These are phyloP conservation scores for Rhamnella rubrinervis DNA, from an alignment of 331 rosid genomes.

Conservation along the genomic window DNA sequence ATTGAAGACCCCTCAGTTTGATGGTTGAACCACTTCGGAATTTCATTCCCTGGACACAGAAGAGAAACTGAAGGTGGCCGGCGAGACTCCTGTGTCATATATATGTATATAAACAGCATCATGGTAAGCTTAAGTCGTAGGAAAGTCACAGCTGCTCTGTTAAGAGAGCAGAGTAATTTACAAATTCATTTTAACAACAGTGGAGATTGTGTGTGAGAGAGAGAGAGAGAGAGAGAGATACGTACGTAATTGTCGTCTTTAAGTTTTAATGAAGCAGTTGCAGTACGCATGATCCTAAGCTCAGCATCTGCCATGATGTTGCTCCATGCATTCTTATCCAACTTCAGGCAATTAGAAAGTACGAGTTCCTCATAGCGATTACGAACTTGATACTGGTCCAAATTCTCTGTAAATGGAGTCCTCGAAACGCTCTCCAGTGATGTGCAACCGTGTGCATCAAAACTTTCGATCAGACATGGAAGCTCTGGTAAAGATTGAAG, in stretches of 20 bases:
- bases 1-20: slow-evolving; percentile 10
- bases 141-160: background rate
- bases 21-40: slow-evolving; percentile 4
- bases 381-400: background rate
- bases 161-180: no score
- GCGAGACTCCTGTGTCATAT: background rate
- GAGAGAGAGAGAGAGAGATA: background rate
- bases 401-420: background rate
- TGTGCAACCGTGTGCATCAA: slow-evolving; percentile 30
- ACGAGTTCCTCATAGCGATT: background rate
- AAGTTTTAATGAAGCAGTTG: background rate
- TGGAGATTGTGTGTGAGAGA: background rate
- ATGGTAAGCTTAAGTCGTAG: background rate
- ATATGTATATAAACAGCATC: background rate
- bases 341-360: slow-evolving; percentile 2
- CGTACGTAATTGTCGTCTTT: background rate
- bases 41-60: slow-evolving; percentile 9
- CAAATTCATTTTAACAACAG: no score
- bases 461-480: slow-evolving; percentile 24
- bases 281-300: slow-evolving; percentile 11
- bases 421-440: slow-evolving; percentile 25
- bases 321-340: slow-evolving; percentile 6
- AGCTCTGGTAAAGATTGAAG: slow-evolving; percentile 36
- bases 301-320: slow-evolving; percentile 5
- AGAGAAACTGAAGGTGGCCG: background rate